Conservation (phyloP, 163 green algal species). For the Trebouxia gelatinosa region DNA sequence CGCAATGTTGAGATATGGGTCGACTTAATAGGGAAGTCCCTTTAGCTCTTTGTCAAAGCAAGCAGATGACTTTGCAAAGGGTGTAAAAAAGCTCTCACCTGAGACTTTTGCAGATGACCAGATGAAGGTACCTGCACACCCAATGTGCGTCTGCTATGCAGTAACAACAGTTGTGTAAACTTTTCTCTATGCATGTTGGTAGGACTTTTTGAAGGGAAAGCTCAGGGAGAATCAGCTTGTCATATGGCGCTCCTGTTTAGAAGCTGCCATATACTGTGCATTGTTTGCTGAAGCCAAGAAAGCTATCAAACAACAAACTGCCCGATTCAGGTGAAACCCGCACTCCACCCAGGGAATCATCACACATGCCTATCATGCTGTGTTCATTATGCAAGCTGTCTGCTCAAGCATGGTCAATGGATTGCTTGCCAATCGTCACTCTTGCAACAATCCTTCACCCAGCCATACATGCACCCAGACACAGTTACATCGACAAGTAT, state of each 20-base stretch:
- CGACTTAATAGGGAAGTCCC: too few relatives aligned
- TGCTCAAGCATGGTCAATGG: neutral
- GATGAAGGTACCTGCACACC: too few relatives aligned
- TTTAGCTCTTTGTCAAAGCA: too few relatives aligned
- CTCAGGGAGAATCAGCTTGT: neutral
- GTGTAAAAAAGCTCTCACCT: neutral
- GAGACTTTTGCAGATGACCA: conserved; percentile 8
- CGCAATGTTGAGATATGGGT: too few relatives aligned
- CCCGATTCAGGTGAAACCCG: neutral
- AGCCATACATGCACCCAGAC: too few relatives aligned
- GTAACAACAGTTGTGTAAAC: too few relatives aligned
- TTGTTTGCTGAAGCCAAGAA: conserved; percentile 7
- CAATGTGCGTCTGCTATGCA: too few relatives aligned
- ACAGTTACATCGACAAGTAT: too few relatives aligned
- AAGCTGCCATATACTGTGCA: conserved; percentile 19
- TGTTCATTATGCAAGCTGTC: neutral
- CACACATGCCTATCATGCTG: neutral
- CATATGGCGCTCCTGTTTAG: conserved; percentile 6
- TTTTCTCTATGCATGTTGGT: too few relatives aligned
- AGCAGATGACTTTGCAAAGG: neutral
- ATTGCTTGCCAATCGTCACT: too few relatives aligned
- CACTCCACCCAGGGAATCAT: neutral
- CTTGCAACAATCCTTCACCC: too few relatives aligned
- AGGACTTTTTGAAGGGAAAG: neutral
- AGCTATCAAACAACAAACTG: neutral